phyloP scores from a whole-genome alignment of 2,329 filamentous ascomycete genomes.

The Chaetomium sp. region DNA sequence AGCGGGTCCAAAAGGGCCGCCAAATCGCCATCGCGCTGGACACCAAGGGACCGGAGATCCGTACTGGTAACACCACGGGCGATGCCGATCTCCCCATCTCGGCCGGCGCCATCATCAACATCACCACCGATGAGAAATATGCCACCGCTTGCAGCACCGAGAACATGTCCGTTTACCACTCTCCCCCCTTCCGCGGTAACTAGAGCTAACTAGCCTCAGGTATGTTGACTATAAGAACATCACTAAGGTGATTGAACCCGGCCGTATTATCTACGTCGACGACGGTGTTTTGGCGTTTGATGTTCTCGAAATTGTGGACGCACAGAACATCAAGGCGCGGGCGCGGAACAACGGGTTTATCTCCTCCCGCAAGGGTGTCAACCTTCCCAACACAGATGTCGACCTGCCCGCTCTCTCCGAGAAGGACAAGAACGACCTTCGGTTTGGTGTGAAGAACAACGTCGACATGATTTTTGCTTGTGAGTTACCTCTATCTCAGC shows the following conservation, averaged over 20 bases:
- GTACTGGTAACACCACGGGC: conserved; percentile 63
- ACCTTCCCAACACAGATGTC: conserved; percentile 97
- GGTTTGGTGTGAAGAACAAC: conserved; percentile 95
- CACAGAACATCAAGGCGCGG: conserved; percentile 78
- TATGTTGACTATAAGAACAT: conserved; percentile 99
- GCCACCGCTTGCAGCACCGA: conserved; percentile 74
- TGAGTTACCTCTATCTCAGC: conserved; percentile 4
- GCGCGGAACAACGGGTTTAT: conserved; percentile 98
- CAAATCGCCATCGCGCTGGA: conserved; percentile 92
- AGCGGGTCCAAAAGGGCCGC: conserved; percentile 68
- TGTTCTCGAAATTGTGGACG: conserved; percentile 79
- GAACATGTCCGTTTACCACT: conserved; percentile 68
- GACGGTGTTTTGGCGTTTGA: conserved; percentile 97
- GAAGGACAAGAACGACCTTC: conserved; percentile 93
- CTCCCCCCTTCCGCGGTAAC: not conserved
- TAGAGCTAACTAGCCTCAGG: conserved; percentile 40
- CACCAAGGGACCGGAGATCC: conserved; percentile 59
- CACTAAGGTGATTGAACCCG: conserved; percentile 89
- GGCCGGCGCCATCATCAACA: conserved; percentile 79
- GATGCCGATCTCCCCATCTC: conserved; percentile 75
- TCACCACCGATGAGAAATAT: conserved; percentile 95
- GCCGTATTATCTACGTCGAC: conserved; percentile 95
- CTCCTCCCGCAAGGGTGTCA: conserved; percentile 98
- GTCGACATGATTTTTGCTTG: conserved; percentile 98
- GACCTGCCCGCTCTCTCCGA: conserved; percentile 95